A percentile compares a stretch with the other conserved stretches of the same genome.
Evolutionary conservation across 1,139 yeast species (phyloP).

Genomic region (Suhomyces ambrosiae): DNA sequence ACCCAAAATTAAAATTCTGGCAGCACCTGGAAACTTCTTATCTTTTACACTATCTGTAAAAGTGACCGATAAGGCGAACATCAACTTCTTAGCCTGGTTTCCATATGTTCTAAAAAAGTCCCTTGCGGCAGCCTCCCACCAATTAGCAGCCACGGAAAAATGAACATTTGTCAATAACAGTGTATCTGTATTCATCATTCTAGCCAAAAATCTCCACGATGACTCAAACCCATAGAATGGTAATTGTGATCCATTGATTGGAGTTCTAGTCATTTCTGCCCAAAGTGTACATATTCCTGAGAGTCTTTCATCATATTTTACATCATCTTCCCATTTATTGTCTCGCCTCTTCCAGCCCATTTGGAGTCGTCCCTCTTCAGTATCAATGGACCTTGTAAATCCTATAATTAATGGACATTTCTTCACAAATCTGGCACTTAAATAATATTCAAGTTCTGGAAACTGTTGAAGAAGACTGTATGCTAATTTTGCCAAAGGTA

Average conservation of each 20-base stretch:
- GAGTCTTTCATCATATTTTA: constrained; percentile 78
- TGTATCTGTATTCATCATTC: constrained; percentile 61
- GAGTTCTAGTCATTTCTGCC: constrained; percentile 64
- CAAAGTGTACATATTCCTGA: constrained; percentile 84
- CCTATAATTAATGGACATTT: constrained; percentile 92
- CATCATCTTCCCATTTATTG: constrained; percentile 75
- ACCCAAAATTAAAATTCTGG: constrained; percentile 69
- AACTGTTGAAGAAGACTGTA: constrained; percentile 54
- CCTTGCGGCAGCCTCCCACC: constrained; percentile 89
- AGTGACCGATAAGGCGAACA: constrained; percentile 42
- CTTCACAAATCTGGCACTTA: constrained; percentile 82
- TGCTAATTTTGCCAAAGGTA: constrained; percentile 76
- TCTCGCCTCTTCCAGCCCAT: constrained; percentile 83
- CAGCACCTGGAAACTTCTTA: constrained; percentile 70
- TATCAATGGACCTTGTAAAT: constrained; percentile 67
- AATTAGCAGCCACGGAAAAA: constrained; percentile 69
- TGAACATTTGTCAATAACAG: constrained; percentile 64
- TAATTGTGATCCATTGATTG: constrained; percentile 18
- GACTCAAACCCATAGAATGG: constrained; percentile 33
- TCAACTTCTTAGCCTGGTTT: constrained; percentile 65
- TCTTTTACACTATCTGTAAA: constrained; percentile 57
- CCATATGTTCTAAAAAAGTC: constrained; percentile 62
- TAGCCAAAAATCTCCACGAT: constrained; percentile 78
- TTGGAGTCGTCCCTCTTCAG: constrained; percentile 76
- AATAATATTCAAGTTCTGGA: constrained; percentile 66